These are phyloP conservation scores for Polyporus tsugae DNA, from an alignment of 1,284 basidiomycete species.

Conservation along the genomic window DNA sequence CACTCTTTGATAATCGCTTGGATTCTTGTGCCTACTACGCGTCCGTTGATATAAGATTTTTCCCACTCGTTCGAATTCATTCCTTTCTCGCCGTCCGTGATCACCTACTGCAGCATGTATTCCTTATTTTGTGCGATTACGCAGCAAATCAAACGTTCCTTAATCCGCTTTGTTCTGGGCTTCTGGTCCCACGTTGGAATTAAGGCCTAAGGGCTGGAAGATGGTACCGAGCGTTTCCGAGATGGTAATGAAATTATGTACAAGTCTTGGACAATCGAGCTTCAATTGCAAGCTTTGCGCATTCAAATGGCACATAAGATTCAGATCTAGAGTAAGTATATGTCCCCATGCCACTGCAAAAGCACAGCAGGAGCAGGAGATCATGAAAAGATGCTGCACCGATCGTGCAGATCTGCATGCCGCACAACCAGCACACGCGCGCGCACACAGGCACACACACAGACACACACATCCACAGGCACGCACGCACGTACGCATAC, in stretches of 20 bases:
- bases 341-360: no score
- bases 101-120: slow-evolving; percentile 35
- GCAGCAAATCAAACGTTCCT: slow-evolving; percentile 35
- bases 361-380: no score
- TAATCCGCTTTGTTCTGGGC: slow-evolving; percentile 7
- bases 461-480: no score
- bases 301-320: no score
- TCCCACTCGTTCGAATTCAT: slow-evolving; percentile 16
- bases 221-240: neutral
- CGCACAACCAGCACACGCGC: no score
- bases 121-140: slow-evolving; percentile 39
- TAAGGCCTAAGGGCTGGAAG: neutral
- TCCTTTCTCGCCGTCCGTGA: slow-evolving; percentile 14
- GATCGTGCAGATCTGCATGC: no score
- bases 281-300: neutral
- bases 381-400: no score
- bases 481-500: no score
- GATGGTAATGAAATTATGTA: no score
- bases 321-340: no score
- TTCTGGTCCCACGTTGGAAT: neutral
- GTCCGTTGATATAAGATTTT: slow-evolving; percentile 18
- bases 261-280: neutral
- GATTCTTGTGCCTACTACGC: slow-evolving; percentile 32
- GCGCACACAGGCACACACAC: no score
- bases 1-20: slow-evolving; percentile 36